phyloP scores from a whole-genome alignment of 805 yeast genomes.

The Debaryomyces prosopidis region DNA sequence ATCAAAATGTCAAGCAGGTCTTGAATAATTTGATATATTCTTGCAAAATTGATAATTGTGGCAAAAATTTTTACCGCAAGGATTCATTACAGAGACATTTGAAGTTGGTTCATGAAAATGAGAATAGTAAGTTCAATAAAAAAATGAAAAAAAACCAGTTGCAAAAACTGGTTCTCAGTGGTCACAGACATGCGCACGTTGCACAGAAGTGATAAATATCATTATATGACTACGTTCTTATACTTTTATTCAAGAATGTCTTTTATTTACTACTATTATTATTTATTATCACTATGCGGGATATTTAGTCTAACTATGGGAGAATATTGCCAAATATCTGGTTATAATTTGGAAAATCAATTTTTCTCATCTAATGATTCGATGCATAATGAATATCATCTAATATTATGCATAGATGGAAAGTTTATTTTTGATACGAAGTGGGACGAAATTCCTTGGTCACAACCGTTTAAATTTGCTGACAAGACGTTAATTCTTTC shows the following conservation, averaged over 20 bases:
- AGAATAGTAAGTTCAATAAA: slow-evolving; percentile 9
- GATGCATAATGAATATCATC: slow-evolving; percentile 16
- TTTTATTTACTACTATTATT: background rate
- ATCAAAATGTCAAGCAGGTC: slow-evolving; percentile 1
- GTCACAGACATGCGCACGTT: background rate
- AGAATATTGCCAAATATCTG: slow-evolving; percentile 9
- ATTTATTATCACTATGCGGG: background rate
- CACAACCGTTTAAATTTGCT: slow-evolving; percentile 10
- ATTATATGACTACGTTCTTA: too few species aligned
- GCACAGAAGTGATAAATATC: background rate
- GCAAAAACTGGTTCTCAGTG: background rate
- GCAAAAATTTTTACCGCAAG: slow-evolving; percentile 48
- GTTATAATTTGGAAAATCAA: slow-evolving; percentile 30
- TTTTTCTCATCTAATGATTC: slow-evolving; percentile 7
- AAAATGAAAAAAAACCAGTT: slow-evolving; percentile 4
- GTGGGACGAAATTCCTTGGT: slow-evolving; percentile 26
- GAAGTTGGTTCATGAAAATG: slow-evolving; percentile 48
- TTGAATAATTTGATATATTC: slow-evolving; percentile 14
- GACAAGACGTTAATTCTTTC: slow-evolving; percentile 15
- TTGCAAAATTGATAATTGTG: slow-evolving; percentile 35
- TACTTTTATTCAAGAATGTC: too few species aligned
- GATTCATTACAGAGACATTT: slow-evolving; percentile 57
- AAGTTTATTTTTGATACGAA: slow-evolving; percentile 20
- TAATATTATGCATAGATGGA: slow-evolving; percentile 31
- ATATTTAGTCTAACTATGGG: background rate